Evolutionary conservation across 768 basidiomycete genomes (phyloP).

Genomic region (Amanita subjunquillea): DNA sequence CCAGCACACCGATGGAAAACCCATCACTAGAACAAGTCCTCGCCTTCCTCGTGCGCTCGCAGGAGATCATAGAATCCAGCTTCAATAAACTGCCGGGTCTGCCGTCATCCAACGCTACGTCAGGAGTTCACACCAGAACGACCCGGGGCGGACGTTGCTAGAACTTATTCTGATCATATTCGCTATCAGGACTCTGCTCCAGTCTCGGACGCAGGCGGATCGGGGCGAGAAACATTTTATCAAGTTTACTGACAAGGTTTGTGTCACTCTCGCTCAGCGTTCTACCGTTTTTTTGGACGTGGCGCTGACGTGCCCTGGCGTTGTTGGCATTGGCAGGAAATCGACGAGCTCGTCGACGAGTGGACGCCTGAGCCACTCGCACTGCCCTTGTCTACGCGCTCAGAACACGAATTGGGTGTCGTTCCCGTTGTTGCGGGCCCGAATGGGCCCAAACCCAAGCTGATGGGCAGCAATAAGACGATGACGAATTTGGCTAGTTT

Average conservation of each 20-base stretch:
- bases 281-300: neutral
- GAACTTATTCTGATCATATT: constrained; percentile 85
- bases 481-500: constrained; percentile 80
- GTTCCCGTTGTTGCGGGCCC: constrained; percentile 75
- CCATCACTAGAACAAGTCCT: constrained; percentile 41
- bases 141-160: constrained; percentile 85
- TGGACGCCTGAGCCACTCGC: constrained; percentile 85
- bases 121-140: constrained; percentile 90
- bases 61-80: constrained; percentile 47
- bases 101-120: constrained; percentile 85
- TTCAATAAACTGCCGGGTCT: constrained; percentile 74
- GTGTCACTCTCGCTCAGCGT: constrained; percentile 10
- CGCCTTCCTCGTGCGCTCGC: constrained; percentile 50
- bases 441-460: constrained; percentile 75
- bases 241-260: constrained; percentile 81
- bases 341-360: constrained; percentile 93
- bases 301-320: neutral
- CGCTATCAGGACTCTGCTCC: constrained; percentile 82
- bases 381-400: constrained; percentile 44
- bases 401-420: constrained; percentile 58
- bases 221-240: constrained; percentile 82
- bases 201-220: constrained; percentile 82
- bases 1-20: constrained; percentile 3
- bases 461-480: constrained; percentile 60
- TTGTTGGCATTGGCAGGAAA: constrained; percentile 49